Evolutionary conservation across 2,329 filamentous ascomycete genomes (phyloP).

Genomic region (Colletotrichum orchidophilum): DNA sequence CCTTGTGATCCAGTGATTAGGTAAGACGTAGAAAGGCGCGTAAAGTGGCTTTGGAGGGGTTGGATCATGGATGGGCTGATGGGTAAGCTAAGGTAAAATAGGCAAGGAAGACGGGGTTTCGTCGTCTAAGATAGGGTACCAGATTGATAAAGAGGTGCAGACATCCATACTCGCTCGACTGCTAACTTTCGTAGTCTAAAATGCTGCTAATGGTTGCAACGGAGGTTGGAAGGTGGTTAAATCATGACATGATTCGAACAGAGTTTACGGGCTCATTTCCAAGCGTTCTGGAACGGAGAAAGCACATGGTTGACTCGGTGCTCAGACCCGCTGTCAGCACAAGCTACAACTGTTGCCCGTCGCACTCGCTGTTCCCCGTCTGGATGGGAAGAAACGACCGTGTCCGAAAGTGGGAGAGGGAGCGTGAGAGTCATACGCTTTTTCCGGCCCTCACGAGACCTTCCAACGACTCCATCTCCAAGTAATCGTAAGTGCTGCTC

Average conservation of each 20-base stretch:
- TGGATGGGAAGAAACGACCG: not conserved
- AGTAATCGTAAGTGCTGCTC: not conserved
- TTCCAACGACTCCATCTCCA: not conserved
- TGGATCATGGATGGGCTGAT: not conserved
- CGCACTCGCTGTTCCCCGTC: not conserved
- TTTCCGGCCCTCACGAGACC: not conserved
- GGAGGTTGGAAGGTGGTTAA: not conserved
- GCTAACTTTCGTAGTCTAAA: no score
- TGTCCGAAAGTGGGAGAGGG: not conserved
- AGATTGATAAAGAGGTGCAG: not conserved
- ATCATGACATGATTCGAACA: conserved; percentile 29
- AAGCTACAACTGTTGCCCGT: not conserved
- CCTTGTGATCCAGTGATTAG: conserved; percentile 12
- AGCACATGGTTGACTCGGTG: conserved; percentile 15
- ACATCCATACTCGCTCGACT: not conserved
- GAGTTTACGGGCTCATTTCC: conserved; percentile 11
- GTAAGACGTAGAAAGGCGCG: conserved; percentile 4
- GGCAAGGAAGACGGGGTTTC: not conserved
- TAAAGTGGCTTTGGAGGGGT: not conserved
- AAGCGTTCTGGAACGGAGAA: conserved; percentile 16
- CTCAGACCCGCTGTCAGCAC: conserved; percentile 9
- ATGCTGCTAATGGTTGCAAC: conserved; percentile 2
- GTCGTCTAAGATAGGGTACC: not conserved
- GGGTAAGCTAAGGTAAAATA: not conserved
- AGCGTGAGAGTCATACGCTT: not conserved